Evolutionary conservation across 768 basidiomycete species (phyloP), one percentile per base, ranked within the genome.

Genomic region (Tulasnella sp.): DNA sequence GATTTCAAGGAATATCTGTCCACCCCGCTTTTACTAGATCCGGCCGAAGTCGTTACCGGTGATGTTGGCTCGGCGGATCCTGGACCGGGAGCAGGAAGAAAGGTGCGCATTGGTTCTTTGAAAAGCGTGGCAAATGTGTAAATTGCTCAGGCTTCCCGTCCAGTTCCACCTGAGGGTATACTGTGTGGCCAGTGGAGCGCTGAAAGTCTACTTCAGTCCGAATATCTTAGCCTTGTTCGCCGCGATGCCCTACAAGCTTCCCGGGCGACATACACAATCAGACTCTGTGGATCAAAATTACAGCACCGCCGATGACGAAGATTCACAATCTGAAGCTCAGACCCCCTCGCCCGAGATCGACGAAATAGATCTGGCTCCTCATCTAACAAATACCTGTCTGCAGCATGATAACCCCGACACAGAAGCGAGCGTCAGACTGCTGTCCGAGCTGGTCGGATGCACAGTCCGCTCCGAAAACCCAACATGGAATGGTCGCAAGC

Each of bases 91-190:
- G 47, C 65, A 7, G 72, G 52, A 62, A 73, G 44, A 40, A 79
- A 70, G 72, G 75, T 70, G 40, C 32, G 44, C 62, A 39, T 35
- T 72, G 19, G 44, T 69, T 32, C 69, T 22, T 17, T 0, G 19
- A 42, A 17, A 35, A 5, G 34, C 42, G 35, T 39, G 44, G 42
- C 41, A 14, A 17, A 22, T 40, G n/a, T 72, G 26, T 65, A 59
- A 41, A 41, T 1, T 66, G 22, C 35, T 62, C 47, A 36, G 63
- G 12, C 65, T 52, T 67, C 59, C 69, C 8, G 73, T 71, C 70
- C 79, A 99, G 92, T 98, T 98, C 80, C 97, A 99, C 79, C 84
- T 99, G 59, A 87, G 97, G 52, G 90, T 89, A 7, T 99, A 99
- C 79, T 91, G 88, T 74, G 84, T 94, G 29, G 86, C 90, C 9